Evolutionary conservation across 2,329 filamentous ascomycete species (phyloP), one percentile per base, ranked within the genome.

Genomic region (Cladosporium sp.): DNA sequence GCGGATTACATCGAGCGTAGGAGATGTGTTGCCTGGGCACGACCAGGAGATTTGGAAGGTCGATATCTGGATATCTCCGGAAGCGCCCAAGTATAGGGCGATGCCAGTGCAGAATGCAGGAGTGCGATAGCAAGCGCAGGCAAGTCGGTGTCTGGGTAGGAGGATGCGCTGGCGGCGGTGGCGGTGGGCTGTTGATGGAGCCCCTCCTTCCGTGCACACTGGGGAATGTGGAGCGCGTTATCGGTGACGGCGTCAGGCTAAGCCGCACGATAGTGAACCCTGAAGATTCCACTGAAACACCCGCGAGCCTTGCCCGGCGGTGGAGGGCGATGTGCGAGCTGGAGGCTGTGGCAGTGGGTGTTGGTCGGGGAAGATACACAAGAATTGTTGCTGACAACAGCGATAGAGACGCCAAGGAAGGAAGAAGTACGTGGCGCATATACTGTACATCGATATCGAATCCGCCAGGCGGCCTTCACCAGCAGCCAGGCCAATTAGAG

Each of bases 101-200:
- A 5, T 21, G 8, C 0, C 28, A 14, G 16, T n/a, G 52, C 28
- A 26, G 23, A 31, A 44, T 59, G 56, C 56, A 59, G 56, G 56
- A 33, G 7, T 28, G 33, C 23, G 12, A 59, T n/a, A 35, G 56
- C 56, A 23, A 23, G 26, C 8, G 40, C n/a, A 16, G 55, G 52
- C 52, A 18, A n/a, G 8, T 21, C 8, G 4, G 33, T 21, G 8
- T 29, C 23, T 57, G 55, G 56, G 26, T 28, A 18, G n/a, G 56
- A 46, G 49, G 23, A 37, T 29, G 61, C 59, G 59, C 61, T 62
- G 60, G 60, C 60, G 49, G 49, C 49, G 60, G 61, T 56, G 49
- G 49, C 49, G 60, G 61, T 56, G 40, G 59, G 59, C 23, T 62
- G 61, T 63, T 63, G 61, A 63, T 55, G 40, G 28, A 57, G 55